These are phyloP conservation scores for Boletus eberwhitei DNA, from an alignment of 768 basidiomycete genomes.

Conservation along the genomic window DNA sequence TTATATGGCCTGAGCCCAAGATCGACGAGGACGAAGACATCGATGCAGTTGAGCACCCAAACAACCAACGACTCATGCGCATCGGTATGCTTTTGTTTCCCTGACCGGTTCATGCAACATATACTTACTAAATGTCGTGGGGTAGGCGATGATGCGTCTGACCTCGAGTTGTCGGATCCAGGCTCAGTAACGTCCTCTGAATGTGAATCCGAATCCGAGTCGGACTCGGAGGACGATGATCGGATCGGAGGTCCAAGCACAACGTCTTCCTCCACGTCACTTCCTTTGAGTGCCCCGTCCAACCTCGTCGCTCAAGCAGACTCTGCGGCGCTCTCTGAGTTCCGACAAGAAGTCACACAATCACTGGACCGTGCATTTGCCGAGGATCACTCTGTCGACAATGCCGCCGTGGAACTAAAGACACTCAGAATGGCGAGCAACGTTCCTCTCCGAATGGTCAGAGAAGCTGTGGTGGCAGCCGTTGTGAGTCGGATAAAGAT, in stretches of 20 bases:
- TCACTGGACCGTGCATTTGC: slow-evolving; percentile 90
- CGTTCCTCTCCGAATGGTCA: slow-evolving; percentile 79
- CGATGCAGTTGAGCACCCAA: slow-evolving; percentile 57
- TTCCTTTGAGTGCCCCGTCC: slow-evolving; percentile 40
- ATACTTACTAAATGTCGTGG: slow-evolving; percentile 1
- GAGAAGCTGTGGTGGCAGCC: slow-evolving; percentile 84
- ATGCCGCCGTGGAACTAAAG: slow-evolving; percentile 91
- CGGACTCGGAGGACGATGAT: slow-evolving; percentile 41
- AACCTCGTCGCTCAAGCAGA: slow-evolving; percentile 37
- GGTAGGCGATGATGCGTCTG: slow-evolving; percentile 56
- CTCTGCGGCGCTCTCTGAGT: slow-evolving; percentile 60
- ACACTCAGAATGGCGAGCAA: slow-evolving; percentile 97
- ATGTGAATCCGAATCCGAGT: slow-evolving; percentile 41
- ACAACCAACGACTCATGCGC: slow-evolving; percentile 72
- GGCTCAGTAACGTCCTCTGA: slow-evolving; percentile 55
- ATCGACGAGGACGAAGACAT: slow-evolving; percentile 62
- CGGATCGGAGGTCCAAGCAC: slow-evolving; percentile 31
- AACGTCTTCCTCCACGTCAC: slow-evolving; percentile 49
- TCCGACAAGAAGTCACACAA: slow-evolving; percentile 70
- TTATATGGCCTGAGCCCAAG: slow-evolving; percentile 73
- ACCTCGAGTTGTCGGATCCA: slow-evolving; percentile 58
- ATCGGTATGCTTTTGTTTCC: slow-evolving; percentile 46
- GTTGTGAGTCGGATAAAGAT: slow-evolving; percentile 72
- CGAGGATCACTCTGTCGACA: slow-evolving; percentile 89
- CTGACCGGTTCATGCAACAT: too few relatives aligned